These are phyloP conservation scores for Thelonectria blattea DNA, from an alignment of 2,329 filamentous ascomycete genomes.

Conservation along the genomic window DNA sequence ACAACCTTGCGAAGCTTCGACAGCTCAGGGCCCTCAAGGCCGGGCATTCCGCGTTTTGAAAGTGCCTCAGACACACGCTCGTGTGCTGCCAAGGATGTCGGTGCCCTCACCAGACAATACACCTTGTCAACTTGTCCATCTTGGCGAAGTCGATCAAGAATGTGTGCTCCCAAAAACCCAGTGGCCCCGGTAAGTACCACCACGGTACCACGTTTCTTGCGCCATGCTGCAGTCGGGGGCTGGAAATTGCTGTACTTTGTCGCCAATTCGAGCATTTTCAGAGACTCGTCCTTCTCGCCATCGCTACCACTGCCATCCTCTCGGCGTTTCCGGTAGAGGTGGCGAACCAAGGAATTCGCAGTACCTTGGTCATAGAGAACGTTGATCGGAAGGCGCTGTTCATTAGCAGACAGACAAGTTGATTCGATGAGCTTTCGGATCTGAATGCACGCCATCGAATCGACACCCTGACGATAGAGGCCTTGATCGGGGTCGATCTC, in stretches of 20 bases:
- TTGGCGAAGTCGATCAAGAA: constrained; percentile 40
- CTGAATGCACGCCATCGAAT: constrained; percentile 64
- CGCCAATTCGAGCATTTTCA: constrained; percentile 15
- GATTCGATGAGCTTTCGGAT: constrained; percentile 49
- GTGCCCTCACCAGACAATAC: constrained; percentile 51
- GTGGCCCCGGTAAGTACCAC: constrained; percentile 67
- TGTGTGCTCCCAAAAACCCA: constrained; percentile 67
- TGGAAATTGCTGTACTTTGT: constrained; percentile 22
- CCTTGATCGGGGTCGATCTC: constrained; percentile 50
- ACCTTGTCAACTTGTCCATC: constrained; percentile 15
- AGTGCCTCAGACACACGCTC: constrained; percentile 25
- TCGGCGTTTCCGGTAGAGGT: constrained; percentile 21
- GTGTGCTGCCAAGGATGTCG: constrained; percentile 10
- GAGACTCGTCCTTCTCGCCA: neutral
- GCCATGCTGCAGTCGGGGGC: rapidly evolving
- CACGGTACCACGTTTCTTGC: neutral
- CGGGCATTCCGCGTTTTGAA: neutral
- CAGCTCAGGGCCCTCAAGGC: neutral
- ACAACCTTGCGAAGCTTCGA: constrained; percentile 14
- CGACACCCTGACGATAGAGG: constrained; percentile 63
- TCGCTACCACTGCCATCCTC: neutral
- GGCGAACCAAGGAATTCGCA: constrained; percentile 42
- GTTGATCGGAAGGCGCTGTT: constrained; percentile 55
- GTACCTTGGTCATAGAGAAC: constrained; percentile 66
- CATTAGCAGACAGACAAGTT: constrained; percentile 22